Evolutionary conservation across 1,284 basidiomycete species (phyloP), one percentile per base, ranked within the genome.

Genomic region (Austroboletus rostrupii): DNA sequence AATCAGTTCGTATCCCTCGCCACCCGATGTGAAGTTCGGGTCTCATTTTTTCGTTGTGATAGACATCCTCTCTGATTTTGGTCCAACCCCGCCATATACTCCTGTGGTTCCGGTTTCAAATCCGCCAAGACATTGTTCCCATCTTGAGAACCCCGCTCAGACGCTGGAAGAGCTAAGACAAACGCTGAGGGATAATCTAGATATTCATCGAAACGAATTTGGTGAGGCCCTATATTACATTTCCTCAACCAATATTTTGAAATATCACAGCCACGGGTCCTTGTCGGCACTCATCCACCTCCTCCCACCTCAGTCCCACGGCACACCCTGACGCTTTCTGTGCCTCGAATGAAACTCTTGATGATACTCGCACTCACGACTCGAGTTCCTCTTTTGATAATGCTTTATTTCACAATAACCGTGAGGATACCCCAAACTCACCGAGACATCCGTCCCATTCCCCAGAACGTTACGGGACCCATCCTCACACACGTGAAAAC

Each of bases 141-240:
- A 32, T 52, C 53, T 48, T 41, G 57, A 64, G 26, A 52, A 37
- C 42, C 64, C 71, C 16, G 64, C 66, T 12, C 71, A 71, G 43
- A 70, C 66, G 4, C 61, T 76, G 3, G 76, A 76, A 52, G 75
- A 75, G 35, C 68, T 71, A 36, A 61, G 74, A 26, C 71, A 69
- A 45, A 64, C 68, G 9, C 56, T 72, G 58, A 49, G 70, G 58
- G 50, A 48, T 7, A 53, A 55, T 44, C 44, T 71, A 32, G 61
- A 60, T 19, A 39, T 26, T 23, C 14, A 43, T 47, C 10, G 6
- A 20, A 33, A 31, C 36, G 38, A 19, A 23, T 29, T 29, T 5
- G 28, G 50, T 55, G 31, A 48, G 44, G 26, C 11, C 12, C 13
- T 40, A 41, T 16, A 12, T 45, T 23, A 41, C 11, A 20, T 20